Conservation (phyloP, 2,329 filamentous ascomycete species). For the Talaromyces sp. region DNA sequence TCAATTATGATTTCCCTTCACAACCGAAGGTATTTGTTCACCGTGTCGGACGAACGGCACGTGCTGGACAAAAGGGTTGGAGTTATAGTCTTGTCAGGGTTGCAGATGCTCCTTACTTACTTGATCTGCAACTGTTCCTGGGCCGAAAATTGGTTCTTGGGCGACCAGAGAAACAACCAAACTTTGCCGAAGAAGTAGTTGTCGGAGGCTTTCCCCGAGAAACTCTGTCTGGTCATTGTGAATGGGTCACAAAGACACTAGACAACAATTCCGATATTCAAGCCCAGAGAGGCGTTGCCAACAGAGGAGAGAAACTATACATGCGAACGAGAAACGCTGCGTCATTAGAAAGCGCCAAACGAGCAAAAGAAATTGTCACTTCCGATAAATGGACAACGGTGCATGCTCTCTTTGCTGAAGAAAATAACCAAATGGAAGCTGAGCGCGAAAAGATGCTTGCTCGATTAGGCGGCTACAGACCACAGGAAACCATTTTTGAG, state of each 20-base stretch:
- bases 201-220: slow-evolving; percentile 73
- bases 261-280: slow-evolving; percentile 71
- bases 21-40: slow-evolving; percentile 97
- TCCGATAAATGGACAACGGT: slow-evolving; percentile 69
- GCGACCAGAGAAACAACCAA: slow-evolving; percentile 59
- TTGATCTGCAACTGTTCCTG: slow-evolving; percentile 92
- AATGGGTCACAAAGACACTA: slow-evolving; percentile 79
- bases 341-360: slow-evolving; percentile 83
- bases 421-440: slow-evolving; percentile 60
- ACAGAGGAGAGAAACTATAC: slow-evolving; percentile 91
- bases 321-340: slow-evolving; percentile 85
- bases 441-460: slow-evolving; percentile 83
- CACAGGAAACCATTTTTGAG: slow-evolving; percentile 95
- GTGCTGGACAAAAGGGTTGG: slow-evolving; percentile 91
- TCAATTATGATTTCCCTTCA: slow-evolving; percentile 97
- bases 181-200: slow-evolving; percentile 79
- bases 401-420: slow-evolving; percentile 75
- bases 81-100: slow-evolving; percentile 89
- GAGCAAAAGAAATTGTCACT: slow-evolving; percentile 72
- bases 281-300: slow-evolving; percentile 67
- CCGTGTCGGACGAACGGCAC: slow-evolving; percentile 89
- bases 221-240: slow-evolving; percentile 69
- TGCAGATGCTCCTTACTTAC: slow-evolving; percentile 82
- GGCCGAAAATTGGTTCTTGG: slow-evolving; percentile 79
- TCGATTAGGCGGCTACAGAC: slow-evolving; percentile 81